phyloP scores from a whole-genome alignment of 2,329 filamentous ascomycete species.

The Microsporum audouinii region DNA sequence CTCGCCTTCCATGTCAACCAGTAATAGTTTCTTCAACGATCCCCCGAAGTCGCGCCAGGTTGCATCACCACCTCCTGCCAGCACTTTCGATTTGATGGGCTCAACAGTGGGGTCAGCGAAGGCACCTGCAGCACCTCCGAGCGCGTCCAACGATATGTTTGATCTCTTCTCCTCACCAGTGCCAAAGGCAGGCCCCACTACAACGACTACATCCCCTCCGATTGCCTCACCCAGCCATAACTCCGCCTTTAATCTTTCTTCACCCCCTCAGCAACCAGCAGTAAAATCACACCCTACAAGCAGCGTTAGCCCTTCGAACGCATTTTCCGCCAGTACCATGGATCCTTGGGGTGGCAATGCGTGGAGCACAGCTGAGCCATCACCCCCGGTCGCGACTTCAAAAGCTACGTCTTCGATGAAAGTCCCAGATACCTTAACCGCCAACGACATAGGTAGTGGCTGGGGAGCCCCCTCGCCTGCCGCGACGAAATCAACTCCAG shows the following conservation, averaged over 20 bases:
- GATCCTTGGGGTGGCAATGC: slow-evolving; percentile 83
- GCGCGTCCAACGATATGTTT: slow-evolving; percentile 65
- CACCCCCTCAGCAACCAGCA: slow-evolving; percentile 26
- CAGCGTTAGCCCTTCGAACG: slow-evolving; percentile 33
- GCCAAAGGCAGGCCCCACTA: slow-evolving; percentile 25
- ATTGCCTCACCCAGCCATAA: slow-evolving; percentile 32
- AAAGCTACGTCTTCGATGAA: slow-evolving; percentile 30
- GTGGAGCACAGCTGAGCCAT: slow-evolving; percentile 59
- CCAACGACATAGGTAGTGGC: slow-evolving; percentile 55
- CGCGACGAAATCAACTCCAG: slow-evolving; percentile 40
- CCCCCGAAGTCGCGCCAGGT: slow-evolving; percentile 35
- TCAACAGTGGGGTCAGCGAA: slow-evolving; percentile 23
- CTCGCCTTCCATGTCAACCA: slow-evolving; percentile 40
- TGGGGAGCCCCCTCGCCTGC: slow-evolving; percentile 40
- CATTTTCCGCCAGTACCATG: slow-evolving; percentile 31
- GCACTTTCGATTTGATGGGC: slow-evolving; percentile 12
- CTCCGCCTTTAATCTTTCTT: slow-evolving; percentile 76
- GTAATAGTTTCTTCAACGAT: slow-evolving; percentile 72
- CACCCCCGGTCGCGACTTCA: slow-evolving; percentile 36
- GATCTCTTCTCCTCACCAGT: slow-evolving; percentile 52
- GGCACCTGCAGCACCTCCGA: slow-evolving; percentile 33
- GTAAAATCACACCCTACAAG: slow-evolving; percentile 21
- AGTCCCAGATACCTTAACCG: slow-evolving; percentile 37
- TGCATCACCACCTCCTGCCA: background rate
- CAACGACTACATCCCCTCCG: slow-evolving; percentile 31